Evolutionary conservation across 805 yeast species (phyloP), one percentile per base, ranked within the genome.

Genomic region (Candida railenensis): DNA sequence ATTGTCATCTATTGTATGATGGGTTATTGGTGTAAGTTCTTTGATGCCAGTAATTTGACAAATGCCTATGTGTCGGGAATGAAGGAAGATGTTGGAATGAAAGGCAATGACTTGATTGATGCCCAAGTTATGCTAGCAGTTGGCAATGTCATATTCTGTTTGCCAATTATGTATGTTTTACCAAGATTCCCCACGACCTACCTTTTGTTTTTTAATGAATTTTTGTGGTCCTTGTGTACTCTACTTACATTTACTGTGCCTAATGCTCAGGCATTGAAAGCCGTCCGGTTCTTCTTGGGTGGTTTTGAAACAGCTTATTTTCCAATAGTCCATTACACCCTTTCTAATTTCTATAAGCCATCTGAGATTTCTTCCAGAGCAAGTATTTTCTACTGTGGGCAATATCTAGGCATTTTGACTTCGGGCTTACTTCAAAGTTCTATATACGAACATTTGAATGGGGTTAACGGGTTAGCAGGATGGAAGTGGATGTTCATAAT

Each of bases 381-480:
- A 36, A 53, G 49, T 12, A 50, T 62, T 46, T 61, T 59, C 41
- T 64, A 63, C 50, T 53, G 55, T 40, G 68, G 67, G 2, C 67
- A 63, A 47, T 62, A 58, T 44, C 52, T 64, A 21, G 68, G 67
- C 3, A 51, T 61, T 11, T 52, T 64, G 42, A 59, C 67, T 2
- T 53, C 63, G 7, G 67, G 67, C 0, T 47, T 62, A 16, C 52
- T 64, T n/a, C 61, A 61, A 16, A 78, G 84, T 16, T 77, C 82
- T 9, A 73, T 82, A 22, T 74, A 66, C 48, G 54, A 71, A 19
- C 53, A 63, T 34, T 57, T 85, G 52, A 63, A 72, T 45, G 87
- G 85, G 25, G 66, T 58, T 9, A 56, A 62, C 41, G 45, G 51
- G 33, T 51, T 50, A 22, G 52, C 50, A 8, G 56, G 57, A 16